Base-by-base conservation (phyloP, 768 basidiomycete species). In the Pulveroboletus sp. region DNA sequence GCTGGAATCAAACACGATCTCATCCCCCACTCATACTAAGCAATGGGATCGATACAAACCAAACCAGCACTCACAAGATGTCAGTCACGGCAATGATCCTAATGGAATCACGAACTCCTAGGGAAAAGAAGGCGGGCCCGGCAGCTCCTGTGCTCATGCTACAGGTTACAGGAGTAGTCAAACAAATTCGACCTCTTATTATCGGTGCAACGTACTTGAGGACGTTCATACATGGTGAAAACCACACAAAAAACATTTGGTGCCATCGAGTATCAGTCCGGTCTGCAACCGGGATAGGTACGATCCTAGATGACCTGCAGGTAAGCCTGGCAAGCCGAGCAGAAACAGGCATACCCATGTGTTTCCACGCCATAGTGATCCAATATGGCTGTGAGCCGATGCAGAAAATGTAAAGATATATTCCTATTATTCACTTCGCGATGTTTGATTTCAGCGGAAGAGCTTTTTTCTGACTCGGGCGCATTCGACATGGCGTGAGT, bases 91-190 rank as follows among this genome's bases (percentile, higher is more conserved):
- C 48, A 42, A 78, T 68, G 43, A 69, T 62, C 13, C 72, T 52
- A 36, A 72, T 67, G 11, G 75, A 66, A 48, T 78, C 72, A 12
- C 70, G 66, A 34, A 75, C 60, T 8, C 75, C 72, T n/a, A 81
- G 63, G 2, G 70, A 69, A 52, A 74, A 81, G 50, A 75, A 73
- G 1, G 76, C 69, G 0, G 80, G 80, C 1, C 79, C 80, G 0
- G 74, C 64, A 0, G 74, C 72, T 0, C 80, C 80, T 8, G 76
- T 74, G 9, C 76, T 72, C 43, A 80, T 73, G 6, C 76, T 78
- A 35, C 24, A 27, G 40, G 13, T 16, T 12, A 19, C 25, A 11
- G 16, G 25, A 35, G 37, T 21, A 25, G 11, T 33, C 7, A 35
- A 34, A 4, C 6, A 27, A 27, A 3, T 21, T 16, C 17, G 12